Evolutionary conservation across 2,329 filamentous ascomycete genomes (phyloP).

Genomic region (Cladosporium sp.): DNA sequence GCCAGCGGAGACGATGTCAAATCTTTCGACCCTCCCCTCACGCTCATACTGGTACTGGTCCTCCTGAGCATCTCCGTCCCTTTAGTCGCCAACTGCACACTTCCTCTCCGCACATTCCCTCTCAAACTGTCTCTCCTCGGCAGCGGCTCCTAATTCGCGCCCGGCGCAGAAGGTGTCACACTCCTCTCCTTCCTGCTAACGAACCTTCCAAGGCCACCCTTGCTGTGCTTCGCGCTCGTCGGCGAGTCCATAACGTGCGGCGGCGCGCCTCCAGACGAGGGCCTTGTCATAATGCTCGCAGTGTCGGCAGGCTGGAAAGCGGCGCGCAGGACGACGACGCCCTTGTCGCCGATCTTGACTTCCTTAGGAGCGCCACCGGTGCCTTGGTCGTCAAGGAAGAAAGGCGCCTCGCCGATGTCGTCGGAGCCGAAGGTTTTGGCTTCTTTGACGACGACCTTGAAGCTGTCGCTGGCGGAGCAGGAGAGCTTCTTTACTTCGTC

Average conservation of each 20-base stretch:
- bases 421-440: slow-evolving; percentile 81
- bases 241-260: neutral
- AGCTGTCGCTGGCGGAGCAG: slow-evolving; percentile 78
- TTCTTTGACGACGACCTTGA: slow-evolving; percentile 80
- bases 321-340: slow-evolving; percentile 56
- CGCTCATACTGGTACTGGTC: neutral
- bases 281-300: slow-evolving; percentile 18
- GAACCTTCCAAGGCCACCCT: slow-evolving; percentile 24
- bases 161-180: slow-evolving; percentile 23
- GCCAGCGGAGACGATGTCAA: neutral
- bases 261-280: slow-evolving; percentile 14
- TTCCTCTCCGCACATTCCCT: neutral
- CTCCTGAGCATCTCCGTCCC: neutral
- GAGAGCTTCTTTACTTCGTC: slow-evolving; percentile 62
- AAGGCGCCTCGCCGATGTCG: slow-evolving; percentile 79
- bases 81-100: neutral
- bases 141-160: slow-evolving; percentile 10
- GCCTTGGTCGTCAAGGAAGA: slow-evolving; percentile 81
- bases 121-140: slow-evolving; percentile 4
- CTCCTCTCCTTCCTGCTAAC: slow-evolving; percentile 26
- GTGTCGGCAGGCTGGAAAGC: slow-evolving; percentile 27
- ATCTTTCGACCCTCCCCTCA: neutral
- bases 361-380: slow-evolving; percentile 66
- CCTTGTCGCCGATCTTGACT: slow-evolving; percentile 70
- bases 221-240: slow-evolving; percentile 13